Percentiles rank a stretch among this genome's conserved stretches.
These are phyloP conservation scores for Senna siamea DNA, from an alignment of 306 rosid species.

Conservation along the genomic window DNA sequence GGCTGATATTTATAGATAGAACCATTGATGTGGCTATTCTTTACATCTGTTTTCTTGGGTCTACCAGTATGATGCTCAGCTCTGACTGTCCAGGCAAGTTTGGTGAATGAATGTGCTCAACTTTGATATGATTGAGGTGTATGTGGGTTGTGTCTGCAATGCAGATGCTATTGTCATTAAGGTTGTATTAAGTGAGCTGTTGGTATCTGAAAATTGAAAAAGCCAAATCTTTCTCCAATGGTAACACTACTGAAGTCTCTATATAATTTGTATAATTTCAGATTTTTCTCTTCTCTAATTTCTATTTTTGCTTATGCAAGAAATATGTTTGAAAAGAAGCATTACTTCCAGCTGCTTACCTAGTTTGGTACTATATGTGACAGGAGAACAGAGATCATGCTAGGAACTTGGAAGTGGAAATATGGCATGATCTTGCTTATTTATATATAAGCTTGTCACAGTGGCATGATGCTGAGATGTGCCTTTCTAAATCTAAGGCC, in stretches of 20 bases:
- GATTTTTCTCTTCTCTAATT: not conserved
- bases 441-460: conserved; percentile 67
- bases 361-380: conserved; percentile 23
- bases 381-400: conserved; percentile 59
- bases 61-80: too few relatives aligned
- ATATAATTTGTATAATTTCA: not conserved
- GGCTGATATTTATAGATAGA: conserved; percentile 17
- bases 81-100: too few relatives aligned
- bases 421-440: conserved; percentile 85
- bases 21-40: too few relatives aligned
- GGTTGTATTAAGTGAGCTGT: too few relatives aligned
- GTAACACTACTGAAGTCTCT: conserved; percentile 7
- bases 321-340: conserved; percentile 13
- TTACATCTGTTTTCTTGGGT: too few relatives aligned
- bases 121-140: conserved; percentile 12
- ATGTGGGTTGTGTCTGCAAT: not conserved
- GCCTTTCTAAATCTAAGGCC: conserved; percentile 85
- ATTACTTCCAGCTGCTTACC: conserved; percentile 30
- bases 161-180: conserved; percentile 22
- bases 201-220: too few relatives aligned
- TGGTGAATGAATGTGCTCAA: conserved; percentile 18
- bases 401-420: conserved; percentile 73
- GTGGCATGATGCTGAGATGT: conserved; percentile 81
- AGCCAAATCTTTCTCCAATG: not conserved
- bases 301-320: conserved; percentile 15